Evolutionary conservation across 2,329 filamentous ascomycete genomes (phyloP), one percentile per base, ranked within the genome.

Genomic region (Diplodia sapinea): DNA sequence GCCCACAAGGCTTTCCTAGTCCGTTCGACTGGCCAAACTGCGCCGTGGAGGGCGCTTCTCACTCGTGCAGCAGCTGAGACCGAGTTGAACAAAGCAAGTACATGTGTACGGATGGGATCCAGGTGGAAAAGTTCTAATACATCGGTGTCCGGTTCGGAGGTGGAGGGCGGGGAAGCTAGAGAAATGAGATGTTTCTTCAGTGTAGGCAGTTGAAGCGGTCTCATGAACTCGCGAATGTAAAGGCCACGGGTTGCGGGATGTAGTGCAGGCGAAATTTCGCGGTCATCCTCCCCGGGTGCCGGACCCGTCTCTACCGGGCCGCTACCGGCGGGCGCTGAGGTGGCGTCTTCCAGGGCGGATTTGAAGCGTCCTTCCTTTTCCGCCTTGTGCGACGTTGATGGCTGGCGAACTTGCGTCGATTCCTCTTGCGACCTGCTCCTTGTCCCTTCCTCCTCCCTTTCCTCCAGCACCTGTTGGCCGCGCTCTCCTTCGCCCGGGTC

Each of bases 101-200:
- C 93, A 77, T 99, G 95, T 0, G 94, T 96, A 70, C 91, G 90
- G 74, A 98, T 91, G 38, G 85, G 84, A 76, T 98, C 94, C 49
- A 98, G 84, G 75, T 92, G 93, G 74, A 96, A 93, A 31, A 87
- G 82, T 23, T 85, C 79, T 49, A 97, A 82, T 13, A 87, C 79
- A 43, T 86, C 82, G 6, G 85, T 77, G 61, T 88, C 82, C 4
- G 75, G 73, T 1, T 83, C 78, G 2, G 83, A 77, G 23, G 81
- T 77, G 31, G 81, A 81, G 1, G 86, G 82, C 0, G 88, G 83
- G 3, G 88, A 84, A 1, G 92, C 92, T 50, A 97, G 85, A 7
- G 85, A 81, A 52, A 86, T 76, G 4, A 98, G 83, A 74, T 97
- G 88, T 1, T 86, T 83, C 72, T 87, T 87, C 1, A 98, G 85